Conservation (phyloP, 192 early-diverging fungal species). For the Rhizophagus sp. region DNA sequence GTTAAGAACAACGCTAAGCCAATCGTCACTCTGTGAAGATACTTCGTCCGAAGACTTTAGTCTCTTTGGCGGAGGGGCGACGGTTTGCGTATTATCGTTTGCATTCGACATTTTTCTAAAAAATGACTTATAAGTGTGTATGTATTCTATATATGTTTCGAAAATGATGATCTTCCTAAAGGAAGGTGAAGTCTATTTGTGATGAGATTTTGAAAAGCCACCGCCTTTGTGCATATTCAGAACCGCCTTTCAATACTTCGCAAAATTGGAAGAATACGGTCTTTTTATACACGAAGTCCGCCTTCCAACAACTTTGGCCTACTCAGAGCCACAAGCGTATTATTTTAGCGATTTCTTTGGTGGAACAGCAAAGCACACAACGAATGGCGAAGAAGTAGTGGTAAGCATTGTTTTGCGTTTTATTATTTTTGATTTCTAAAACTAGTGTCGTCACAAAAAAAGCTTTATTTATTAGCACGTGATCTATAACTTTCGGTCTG, state of each 20-base stretch:
- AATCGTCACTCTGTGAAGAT: not conserved
- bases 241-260: not conserved
- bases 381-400: conserved; percentile 6
- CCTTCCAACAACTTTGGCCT: not conserved
- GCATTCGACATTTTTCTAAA: conserved; percentile 14
- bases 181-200: not conserved
- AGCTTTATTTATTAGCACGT: not conserved
- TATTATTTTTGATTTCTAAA: not conserved
- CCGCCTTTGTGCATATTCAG: conserved; percentile 19
- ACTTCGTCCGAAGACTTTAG: not conserved
- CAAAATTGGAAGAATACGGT: not conserved
- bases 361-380: not conserved
- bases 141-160: not conserved
- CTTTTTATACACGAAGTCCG: not conserved
- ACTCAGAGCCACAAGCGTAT: conserved; percentile 1
- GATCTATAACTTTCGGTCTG: not conserved
- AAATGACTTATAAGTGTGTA: not conserved
- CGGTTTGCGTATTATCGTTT: not conserved
- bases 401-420: not conserved
- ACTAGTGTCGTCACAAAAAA: not conserved
- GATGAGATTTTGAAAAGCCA: conserved; percentile 3
- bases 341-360: not conserved
- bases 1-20: conserved; percentile 24
- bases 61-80: not conserved
- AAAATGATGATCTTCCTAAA: conserved; percentile 2